Conservation (phyloP, 2,329 filamentous ascomycete genomes). For the Plectosphaerella cucumerina region DNA sequence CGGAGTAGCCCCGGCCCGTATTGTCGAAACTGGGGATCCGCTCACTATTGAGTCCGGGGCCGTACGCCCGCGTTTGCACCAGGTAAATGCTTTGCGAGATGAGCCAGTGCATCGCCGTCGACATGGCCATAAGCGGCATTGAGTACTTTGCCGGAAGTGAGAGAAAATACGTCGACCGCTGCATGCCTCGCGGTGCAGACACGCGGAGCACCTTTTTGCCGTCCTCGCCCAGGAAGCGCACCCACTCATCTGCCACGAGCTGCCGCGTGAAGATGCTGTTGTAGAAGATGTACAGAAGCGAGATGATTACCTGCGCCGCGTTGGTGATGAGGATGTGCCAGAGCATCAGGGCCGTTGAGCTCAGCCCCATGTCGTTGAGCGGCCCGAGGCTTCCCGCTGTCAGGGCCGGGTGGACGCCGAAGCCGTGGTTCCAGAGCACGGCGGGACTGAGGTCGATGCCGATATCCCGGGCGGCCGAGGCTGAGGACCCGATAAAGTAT, state of each 20-base stretch:
- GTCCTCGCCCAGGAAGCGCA: background rate
- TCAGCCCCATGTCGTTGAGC: background rate
- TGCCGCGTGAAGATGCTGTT: background rate
- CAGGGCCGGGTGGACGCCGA: background rate
- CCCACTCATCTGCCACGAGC: background rate
- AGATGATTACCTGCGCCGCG: background rate
- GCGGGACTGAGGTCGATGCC: background rate
- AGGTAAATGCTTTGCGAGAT: conserved; percentile 3
- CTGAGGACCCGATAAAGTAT: background rate
- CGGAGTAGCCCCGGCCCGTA: background rate
- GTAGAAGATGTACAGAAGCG: background rate
- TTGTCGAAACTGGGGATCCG: background rate
- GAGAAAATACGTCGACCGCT: background rate
- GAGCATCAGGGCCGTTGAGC: background rate
- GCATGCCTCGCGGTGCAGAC: background rate
- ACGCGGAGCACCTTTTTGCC: background rate
- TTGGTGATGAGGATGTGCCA: background rate
- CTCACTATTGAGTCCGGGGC: background rate
- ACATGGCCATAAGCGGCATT: background rate
- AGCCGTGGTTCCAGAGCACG: background rate
- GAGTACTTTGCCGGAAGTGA: background rate
- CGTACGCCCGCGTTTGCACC: background rate
- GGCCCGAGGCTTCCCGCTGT: background rate
- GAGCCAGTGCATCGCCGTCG: background rate
- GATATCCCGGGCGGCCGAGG: background rate